A percentile compares a stretch with the other conserved stretches of the same genome.
These are phyloP conservation scores for Aspergillus ellipticus DNA, from an alignment of 495 filamentous ascomycete species.

Conservation along the genomic window DNA sequence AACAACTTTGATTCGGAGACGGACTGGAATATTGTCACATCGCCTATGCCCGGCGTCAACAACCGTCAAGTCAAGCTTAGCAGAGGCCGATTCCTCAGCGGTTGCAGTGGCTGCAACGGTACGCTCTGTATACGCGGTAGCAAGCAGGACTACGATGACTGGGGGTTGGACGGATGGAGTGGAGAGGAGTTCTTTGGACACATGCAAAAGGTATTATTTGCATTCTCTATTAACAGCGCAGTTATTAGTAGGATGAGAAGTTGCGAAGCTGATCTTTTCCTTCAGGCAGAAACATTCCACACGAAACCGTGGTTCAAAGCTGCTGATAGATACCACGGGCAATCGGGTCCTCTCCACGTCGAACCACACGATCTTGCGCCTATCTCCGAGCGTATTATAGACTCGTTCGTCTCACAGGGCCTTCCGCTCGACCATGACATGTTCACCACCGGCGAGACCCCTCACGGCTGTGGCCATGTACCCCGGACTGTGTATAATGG, in stretches of 20 bases:
- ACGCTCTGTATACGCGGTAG: constrained; percentile 59
- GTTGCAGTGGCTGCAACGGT: constrained; percentile 57
- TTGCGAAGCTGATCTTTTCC: neutral
- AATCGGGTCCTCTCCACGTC: constrained; percentile 42
- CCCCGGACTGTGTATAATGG: constrained; percentile 49
- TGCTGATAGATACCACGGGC: constrained; percentile 36
- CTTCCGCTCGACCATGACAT: constrained; percentile 46
- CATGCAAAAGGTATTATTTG: constrained; percentile 45
- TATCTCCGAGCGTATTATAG: constrained; percentile 43
- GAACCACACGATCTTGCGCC: constrained; percentile 49
- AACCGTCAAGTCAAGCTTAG: constrained; percentile 55
- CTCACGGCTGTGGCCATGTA: constrained; percentile 51
- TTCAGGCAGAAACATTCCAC: constrained; percentile 47
- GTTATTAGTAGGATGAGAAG: neutral
- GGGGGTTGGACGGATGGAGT: constrained; percentile 51
- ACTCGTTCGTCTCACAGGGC: constrained; percentile 44
- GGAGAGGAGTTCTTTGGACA: constrained; percentile 51
- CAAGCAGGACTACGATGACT: constrained; percentile 61
- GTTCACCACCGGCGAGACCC: constrained; percentile 44
- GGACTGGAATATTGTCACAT: constrained; percentile 55
- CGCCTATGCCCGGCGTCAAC: constrained; percentile 50
- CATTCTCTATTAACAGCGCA: too few species aligned
- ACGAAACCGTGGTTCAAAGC: constrained; percentile 41
- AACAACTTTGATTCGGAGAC: constrained; percentile 48
- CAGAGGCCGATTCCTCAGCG: constrained; percentile 57